Base-by-base conservation (phyloP, 202 grass and related monocot species). In the Setaria viridis region DNA sequence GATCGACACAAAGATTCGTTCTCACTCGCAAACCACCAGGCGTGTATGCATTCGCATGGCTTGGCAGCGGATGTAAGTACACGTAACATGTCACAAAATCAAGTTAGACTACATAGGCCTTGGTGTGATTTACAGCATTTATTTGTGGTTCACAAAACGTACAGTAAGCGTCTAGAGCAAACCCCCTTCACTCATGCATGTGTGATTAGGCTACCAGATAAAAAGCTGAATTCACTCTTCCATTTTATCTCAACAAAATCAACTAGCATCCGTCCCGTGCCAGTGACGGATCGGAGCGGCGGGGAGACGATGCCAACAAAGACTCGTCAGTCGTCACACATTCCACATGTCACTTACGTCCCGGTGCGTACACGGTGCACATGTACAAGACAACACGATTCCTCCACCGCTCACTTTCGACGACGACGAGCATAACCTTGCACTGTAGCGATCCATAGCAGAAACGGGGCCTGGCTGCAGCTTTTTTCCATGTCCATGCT, bases 401-500 rank as follows among this genome's bases (percentile, higher is more conserved):
- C 72, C 9, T 11, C 49, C 48, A 20, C 49, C 32, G 17, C 72
- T 11, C 69, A 1, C 8, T 53, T 55, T 37, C 71, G 6, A 51
- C 46, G 65, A 10, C 35, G 57, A 20, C 32, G 14, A 60, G n/a
- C 57, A 25, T 60, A 25, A 11, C 21, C 57, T 29, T 8, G 17
- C 1, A 9, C 9, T 12, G 50, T 2, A 11, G 62, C 62, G 17
- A 45, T 43, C 5, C 39, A 46, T 47, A 70, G 20, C 20, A 46
- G 41, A 70, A 21, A 46, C 67, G n/a, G 70, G 45, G 21, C 21
- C 5, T 15, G 2, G 11, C 43, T 14, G 67, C 67, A 70, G 43
- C 43, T 17, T 66, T 25, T 50, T 80, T 47, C 77, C 47, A 80
- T 33, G 63, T 55, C 76, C 77, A 87, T 54, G 45, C 45, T 41